Evolutionary conservation across 768 basidiomycete species (phyloP).

Genomic region (Calvatia gigantea): DNA sequence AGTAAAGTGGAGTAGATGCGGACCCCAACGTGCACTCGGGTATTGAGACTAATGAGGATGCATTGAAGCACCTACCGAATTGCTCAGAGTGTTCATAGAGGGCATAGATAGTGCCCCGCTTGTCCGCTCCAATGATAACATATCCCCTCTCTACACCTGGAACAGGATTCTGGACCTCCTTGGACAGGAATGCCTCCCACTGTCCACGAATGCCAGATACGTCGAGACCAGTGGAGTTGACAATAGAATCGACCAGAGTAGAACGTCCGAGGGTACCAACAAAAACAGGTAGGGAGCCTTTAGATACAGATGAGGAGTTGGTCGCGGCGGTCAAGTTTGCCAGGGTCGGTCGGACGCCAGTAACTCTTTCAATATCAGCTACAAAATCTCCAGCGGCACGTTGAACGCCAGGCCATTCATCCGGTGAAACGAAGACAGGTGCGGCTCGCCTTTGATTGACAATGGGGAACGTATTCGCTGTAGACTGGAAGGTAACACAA

Average conservation of each 20-base stretch:
- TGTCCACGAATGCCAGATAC: conserved; percentile 54
- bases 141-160: conserved; percentile 57
- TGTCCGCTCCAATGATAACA: conserved; percentile 65
- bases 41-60: neutral
- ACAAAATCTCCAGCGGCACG: conserved; percentile 57
- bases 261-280: conserved; percentile 64
- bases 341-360: conserved; percentile 45
- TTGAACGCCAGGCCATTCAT: conserved; percentile 65
- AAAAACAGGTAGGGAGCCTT: conserved; percentile 24
- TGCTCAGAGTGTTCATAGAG: conserved; percentile 68
- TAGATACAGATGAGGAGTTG: conserved; percentile 37
- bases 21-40: neutral
- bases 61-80: conserved; percentile 38
- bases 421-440: conserved; percentile 45
- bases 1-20: conserved; percentile 10
- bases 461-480: conserved; percentile 35
- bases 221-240: conserved; percentile 51
- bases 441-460: conserved; percentile 42
- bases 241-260: conserved; percentile 45
- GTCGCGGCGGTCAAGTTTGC: conserved; percentile 20
- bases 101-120: conserved; percentile 63
- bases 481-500: conserved; percentile 42
- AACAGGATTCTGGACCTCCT: conserved; percentile 49
- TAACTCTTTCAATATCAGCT: conserved; percentile 57
- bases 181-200: conserved; percentile 62